Conservation (phyloP, 1,139 yeast species). For the Pichia sp. region DNA sequence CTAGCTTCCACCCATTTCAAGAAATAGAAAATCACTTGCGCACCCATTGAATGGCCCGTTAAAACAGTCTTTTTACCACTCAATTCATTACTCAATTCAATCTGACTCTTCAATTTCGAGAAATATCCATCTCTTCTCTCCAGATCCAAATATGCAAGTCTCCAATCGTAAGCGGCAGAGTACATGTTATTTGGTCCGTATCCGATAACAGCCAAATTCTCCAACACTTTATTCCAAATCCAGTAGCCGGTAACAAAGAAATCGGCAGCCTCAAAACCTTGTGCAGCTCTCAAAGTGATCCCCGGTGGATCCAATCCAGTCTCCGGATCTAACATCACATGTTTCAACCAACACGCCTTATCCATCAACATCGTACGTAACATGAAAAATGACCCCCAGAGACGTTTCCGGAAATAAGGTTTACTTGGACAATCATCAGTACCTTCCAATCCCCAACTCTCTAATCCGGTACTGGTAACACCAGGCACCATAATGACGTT, state of each 20-base stretch:
- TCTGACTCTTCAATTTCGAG: conserved; percentile 59
- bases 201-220: conserved; percentile 88
- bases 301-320: conserved; percentile 92
- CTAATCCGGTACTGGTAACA: conserved; percentile 90
- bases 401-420: conserved; percentile 77
- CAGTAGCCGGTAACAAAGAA: conserved; percentile 96
- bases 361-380: conserved; percentile 85
- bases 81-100: conserved; percentile 47
- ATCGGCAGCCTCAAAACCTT: conserved; percentile 96
- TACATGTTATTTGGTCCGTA: conserved; percentile 88
- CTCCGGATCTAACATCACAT: conserved; percentile 77
- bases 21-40: conserved; percentile 81
- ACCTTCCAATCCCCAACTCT: conserved; percentile 81
- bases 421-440: conserved; percentile 66
- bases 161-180: conserved; percentile 94
- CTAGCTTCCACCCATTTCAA: conserved; percentile 94
- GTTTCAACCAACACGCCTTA: conserved; percentile 89
- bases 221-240: conserved; percentile 95
- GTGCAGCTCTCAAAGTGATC: conserved; percentile 78
- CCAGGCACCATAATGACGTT: conserved; percentile 96
- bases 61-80: conserved; percentile 72
- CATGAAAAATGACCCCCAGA: conserved; percentile 98
- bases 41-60: conserved; percentile 94
- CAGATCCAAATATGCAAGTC: conserved; percentile 80
- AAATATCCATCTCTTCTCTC: conserved; percentile 86